These are phyloP conservation scores for Bipolaris bicolor DNA, from an alignment of 2,329 filamentous ascomycete genomes.

Conservation along the genomic window DNA sequence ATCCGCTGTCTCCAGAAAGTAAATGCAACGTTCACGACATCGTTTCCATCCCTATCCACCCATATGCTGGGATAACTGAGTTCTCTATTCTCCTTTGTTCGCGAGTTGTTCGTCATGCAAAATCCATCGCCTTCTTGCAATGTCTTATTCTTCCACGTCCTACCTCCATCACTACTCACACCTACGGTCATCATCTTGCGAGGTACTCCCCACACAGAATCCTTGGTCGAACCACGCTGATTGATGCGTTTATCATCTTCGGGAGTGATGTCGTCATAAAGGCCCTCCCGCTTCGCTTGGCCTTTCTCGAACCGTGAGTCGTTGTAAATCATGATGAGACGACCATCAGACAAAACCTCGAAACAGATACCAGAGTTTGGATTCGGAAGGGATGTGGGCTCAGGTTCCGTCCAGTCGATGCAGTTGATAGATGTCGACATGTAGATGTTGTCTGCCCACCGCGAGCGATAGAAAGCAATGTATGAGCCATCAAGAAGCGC, in stretches of 20 bases:
- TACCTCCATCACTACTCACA: not conserved
- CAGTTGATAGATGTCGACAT: not conserved
- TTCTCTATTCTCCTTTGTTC: not conserved
- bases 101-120: not conserved
- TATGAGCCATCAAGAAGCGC: not conserved
- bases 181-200: not conserved
- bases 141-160: constrained; percentile 1
- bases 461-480: not conserved
- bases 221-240: not conserved
- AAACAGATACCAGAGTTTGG: constrained; percentile 1
- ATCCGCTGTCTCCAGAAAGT: not conserved
- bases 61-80: not conserved
- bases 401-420: not conserved
- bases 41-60: not conserved
- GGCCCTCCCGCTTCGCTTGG: not conserved
- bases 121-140: not conserved
- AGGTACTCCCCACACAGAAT: not conserved
- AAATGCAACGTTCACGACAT: not conserved
- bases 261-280: not conserved
- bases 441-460: not conserved
- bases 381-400: not conserved
- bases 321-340: not conserved
- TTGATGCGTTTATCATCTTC: not conserved
- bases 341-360: not conserved
- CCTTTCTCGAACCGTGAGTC: not conserved